Percentiles rank a stretch among this genome's conserved stretches.
Conservation (phyloP, 2,329 filamentous ascomycete species). For the Microsporum ferrugineum region DNA sequence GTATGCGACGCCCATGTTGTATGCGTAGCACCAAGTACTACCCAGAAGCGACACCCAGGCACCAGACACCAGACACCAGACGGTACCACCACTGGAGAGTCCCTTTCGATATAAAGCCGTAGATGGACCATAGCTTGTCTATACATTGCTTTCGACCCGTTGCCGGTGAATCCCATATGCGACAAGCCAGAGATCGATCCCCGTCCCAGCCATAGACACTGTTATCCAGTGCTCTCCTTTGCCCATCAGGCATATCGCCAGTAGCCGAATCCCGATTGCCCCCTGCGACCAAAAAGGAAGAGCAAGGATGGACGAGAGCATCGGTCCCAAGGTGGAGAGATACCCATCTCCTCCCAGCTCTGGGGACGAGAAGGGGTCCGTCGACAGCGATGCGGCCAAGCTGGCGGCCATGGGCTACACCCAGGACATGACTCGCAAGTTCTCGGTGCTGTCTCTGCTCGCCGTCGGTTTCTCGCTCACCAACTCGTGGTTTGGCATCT, state of each 20-base stretch:
- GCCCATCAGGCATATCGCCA: neutral
- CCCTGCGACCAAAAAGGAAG: neutral
- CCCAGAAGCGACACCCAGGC: neutral
- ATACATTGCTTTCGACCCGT: neutral
- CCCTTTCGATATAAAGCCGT: neutral
- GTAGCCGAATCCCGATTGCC: neutral
- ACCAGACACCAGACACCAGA: too few species aligned
- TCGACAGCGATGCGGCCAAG: slow-evolving; percentile 33
- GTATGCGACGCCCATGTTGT: neutral
- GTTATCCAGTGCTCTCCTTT: neutral
- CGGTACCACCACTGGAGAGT: too few species aligned
- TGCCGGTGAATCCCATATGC: slow-evolving; percentile 3
- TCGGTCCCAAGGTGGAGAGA: neutral
- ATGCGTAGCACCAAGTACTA: neutral
- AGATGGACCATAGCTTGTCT: neutral
- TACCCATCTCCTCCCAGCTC: neutral
- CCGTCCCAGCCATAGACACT: neutral
- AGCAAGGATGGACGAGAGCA: slow-evolving; percentile 1
- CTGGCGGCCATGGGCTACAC: slow-evolving; percentile 40
- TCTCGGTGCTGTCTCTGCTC: slow-evolving; percentile 39
- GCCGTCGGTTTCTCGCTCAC: slow-evolving; percentile 43
- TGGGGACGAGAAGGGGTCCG: slow-evolving; percentile 2
- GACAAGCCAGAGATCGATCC: neutral
- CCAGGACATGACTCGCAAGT: slow-evolving; percentile 39
- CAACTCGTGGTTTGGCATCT: slow-evolving; percentile 43